These are phyloP conservation scores for Ehretia macrophylla DNA, from an alignment of 257 asterid genomes.

Conservation along the genomic window DNA sequence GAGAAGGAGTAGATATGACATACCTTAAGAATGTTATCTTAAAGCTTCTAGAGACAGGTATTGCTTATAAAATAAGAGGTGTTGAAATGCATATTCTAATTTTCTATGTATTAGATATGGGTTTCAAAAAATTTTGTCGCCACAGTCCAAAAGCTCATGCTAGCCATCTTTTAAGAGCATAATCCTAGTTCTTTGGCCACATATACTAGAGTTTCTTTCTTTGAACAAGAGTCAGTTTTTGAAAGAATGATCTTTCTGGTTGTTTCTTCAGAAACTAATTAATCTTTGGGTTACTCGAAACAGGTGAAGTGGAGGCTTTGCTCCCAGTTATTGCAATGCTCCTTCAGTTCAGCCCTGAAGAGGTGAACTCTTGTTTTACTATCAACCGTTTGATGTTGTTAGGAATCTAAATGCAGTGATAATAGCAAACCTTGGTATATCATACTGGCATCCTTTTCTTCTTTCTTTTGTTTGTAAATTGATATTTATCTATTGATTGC, in stretches of 20 bases:
- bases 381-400: background rate
- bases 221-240: too few species aligned
- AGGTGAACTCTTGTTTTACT: slow-evolving; percentile 54
- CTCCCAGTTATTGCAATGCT: slow-evolving; percentile 96
- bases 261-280: too few species aligned
- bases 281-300: slow-evolving; percentile 2
- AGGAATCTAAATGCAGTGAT: background rate
- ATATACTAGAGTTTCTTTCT: too few species aligned
- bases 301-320: slow-evolving; percentile 97
- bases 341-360: slow-evolving; percentile 98
- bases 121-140: background rate
- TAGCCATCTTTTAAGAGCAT: too few species aligned
- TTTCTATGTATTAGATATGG: background rate
- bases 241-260: background rate
- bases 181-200: too few species aligned
- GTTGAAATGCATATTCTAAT: background rate
- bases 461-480: too few species aligned
- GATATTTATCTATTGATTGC: too few species aligned
- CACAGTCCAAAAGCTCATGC: background rate
- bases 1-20: slow-evolving; percentile 99
- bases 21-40: slow-evolving; percentile 87
- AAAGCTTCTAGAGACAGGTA: slow-evolving; percentile 96
- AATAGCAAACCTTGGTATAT: background rate
- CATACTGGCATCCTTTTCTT: background rate
- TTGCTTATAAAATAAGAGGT: too few species aligned